phyloP scores from a whole-genome alignment of 371 early-diverging fungal genomes.

The Lichtheimia ornata region DNA sequence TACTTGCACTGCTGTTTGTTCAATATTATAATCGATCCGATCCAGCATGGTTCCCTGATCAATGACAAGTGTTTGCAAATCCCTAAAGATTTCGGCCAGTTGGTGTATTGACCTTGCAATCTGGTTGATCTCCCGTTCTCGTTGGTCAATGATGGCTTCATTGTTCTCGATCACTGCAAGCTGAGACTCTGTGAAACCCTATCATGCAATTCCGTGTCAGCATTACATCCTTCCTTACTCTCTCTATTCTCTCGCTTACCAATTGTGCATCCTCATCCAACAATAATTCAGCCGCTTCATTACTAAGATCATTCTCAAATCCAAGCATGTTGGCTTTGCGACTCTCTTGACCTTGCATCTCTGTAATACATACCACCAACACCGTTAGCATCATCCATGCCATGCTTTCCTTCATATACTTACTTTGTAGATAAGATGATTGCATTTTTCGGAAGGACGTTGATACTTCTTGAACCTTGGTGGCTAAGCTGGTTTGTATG shows the following conservation, averaged over 20 bases:
- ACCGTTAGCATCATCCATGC: too few species aligned
- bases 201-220: not conserved
- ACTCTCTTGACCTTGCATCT: conserved; percentile 48
- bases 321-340: conserved; percentile 51
- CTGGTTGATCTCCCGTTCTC: conserved; percentile 90
- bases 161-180: conserved; percentile 72
- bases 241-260: conserved; percentile 16
- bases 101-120: conserved; percentile 92
- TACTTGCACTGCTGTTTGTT: conserved; percentile 77
- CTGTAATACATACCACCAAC: conserved; percentile 11
- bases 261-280: conserved; percentile 51
- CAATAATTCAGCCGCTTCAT: conserved; percentile 47
- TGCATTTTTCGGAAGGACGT: conserved; percentile 82
- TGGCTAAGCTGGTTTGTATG: conserved; percentile 87
- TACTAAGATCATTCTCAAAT: conserved; percentile 35
- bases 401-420: conserved; percentile 10
- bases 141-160: conserved; percentile 71
- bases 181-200: conserved; percentile 89
- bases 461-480: conserved; percentile 88
- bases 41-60: conserved; percentile 97
- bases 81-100: conserved; percentile 89
- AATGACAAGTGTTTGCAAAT: conserved; percentile 92
- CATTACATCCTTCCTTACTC: not conserved
- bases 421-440: conserved; percentile 86
- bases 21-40: conserved; percentile 97